Evolutionary conservation across 108 stramenopile species (phyloP).

Genomic region (Cyclotella choctawhatcheeana): DNA sequence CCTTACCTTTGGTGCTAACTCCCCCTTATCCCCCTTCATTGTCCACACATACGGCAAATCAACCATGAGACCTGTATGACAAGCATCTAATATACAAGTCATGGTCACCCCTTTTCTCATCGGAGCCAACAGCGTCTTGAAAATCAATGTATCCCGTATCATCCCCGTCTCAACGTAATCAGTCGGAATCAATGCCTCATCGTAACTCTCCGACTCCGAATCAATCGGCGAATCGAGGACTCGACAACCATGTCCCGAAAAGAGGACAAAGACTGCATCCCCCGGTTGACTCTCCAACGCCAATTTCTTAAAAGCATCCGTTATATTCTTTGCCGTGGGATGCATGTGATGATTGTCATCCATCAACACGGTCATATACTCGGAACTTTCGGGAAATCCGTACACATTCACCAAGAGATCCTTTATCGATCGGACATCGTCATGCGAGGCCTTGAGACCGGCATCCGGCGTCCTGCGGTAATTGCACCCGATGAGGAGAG

Average conservation of each 20-base stretch:
- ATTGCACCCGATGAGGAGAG: slow-evolving; percentile 86
- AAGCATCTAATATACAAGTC: slow-evolving; percentile 82
- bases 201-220: slow-evolving; percentile 71
- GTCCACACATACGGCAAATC: slow-evolving; percentile 87
- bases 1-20: slow-evolving; percentile 51
- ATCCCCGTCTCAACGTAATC: slow-evolving; percentile 74
- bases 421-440: slow-evolving; percentile 87
- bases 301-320: slow-evolving; percentile 73
- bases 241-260: slow-evolving; percentile 86
- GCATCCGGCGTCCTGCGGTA: slow-evolving; percentile 67
- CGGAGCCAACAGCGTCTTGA: slow-evolving; percentile 82
- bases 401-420: slow-evolving; percentile 90
- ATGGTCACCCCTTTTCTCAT: slow-evolving; percentile 85
- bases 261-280: slow-evolving; percentile 87
- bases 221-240: slow-evolving; percentile 71
- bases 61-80: slow-evolving; percentile 81
- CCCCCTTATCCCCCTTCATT: slow-evolving; percentile 61
- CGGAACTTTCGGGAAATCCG: slow-evolving; percentile 75
- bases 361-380: slow-evolving; percentile 76
- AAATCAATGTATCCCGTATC: slow-evolving; percentile 82
- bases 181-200: slow-evolving; percentile 77
- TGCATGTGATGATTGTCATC: slow-evolving; percentile 77
- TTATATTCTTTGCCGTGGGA: slow-evolving; percentile 82
- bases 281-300: slow-evolving; percentile 84
- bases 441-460: slow-evolving; percentile 81